phyloP scores from a whole-genome alignment of 2,329 filamentous ascomycete species.

The Sporothrix globosa region DNA sequence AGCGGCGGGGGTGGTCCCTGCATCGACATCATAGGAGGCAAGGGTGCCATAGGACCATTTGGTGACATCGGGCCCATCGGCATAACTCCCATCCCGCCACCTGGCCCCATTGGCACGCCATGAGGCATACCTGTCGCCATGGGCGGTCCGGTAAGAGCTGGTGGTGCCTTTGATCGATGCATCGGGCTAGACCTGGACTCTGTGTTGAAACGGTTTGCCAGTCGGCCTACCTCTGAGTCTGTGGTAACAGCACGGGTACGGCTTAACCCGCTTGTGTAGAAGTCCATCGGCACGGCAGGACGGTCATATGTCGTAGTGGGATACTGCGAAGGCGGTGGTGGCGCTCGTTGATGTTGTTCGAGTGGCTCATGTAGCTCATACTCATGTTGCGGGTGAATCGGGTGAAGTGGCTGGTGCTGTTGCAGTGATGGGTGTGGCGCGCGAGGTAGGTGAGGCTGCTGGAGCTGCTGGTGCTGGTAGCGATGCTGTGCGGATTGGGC shows the following conservation, averaged over 20 bases:
- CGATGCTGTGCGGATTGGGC: background rate
- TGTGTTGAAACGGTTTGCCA: constrained; percentile 55
- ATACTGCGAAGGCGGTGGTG: constrained; percentile 28
- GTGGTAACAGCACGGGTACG: constrained; percentile 49
- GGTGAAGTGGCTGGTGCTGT: constrained; percentile 33
- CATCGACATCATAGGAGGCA: constrained; percentile 39
- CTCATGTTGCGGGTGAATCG: background rate
- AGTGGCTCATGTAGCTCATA: constrained; percentile 29
- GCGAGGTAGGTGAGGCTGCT: background rate
- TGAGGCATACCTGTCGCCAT: constrained; percentile 20
- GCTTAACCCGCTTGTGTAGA: constrained; percentile 51
- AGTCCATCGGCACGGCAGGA: constrained; percentile 43
- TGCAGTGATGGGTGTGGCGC: constrained; percentile 11
- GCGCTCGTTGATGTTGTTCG: constrained; percentile 32
- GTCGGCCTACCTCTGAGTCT: constrained; percentile 53
- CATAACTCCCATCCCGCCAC: constrained; percentile 21
- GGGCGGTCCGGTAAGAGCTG: constrained; percentile 37
- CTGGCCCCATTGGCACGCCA: background rate
- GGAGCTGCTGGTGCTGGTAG: constrained; percentile 14
- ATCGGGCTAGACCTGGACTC: constrained; percentile 47
- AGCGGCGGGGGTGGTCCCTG: constrained; percentile 28
- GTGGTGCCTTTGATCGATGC: constrained; percentile 32
- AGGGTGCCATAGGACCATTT: constrained; percentile 37
- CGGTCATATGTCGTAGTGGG: constrained; percentile 44
- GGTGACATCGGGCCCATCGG: constrained; percentile 30